Base-by-base conservation (phyloP, 2,329 filamentous ascomycete species). In the Aureobasidium sp. region DNA sequence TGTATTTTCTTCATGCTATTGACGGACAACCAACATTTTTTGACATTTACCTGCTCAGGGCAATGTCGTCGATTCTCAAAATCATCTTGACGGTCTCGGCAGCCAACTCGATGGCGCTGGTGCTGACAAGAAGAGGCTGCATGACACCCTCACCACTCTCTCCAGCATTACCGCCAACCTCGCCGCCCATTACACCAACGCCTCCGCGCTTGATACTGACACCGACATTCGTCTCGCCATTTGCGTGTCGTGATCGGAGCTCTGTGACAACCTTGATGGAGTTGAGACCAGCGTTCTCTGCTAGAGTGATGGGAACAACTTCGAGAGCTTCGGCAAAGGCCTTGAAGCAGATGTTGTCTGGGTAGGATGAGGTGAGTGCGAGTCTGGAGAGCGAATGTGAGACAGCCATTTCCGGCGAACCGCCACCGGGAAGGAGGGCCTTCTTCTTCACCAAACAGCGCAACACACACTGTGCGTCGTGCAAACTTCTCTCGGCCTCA, bases 371-470 rank as follows among this genome's bases (percentile, higher is more conserved):
- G 70, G 87, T 86, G 68, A 92, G 89, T 9, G 93, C 86, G 72
- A 90, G 88, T 76, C 90, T 88, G 62, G 88, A 86, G 37, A 99
- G 84, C 71, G 90, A 84, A 61, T 94, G 89, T 26, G 94, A 90
- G 70, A 99, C 93, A 78, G 97, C 92, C 70, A 97, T 95, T 77
- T 99, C 94, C 29, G 94, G 90, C 1, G 94, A 94, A 73, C 94
- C 94, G 71, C 94, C 94, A 76, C 94, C 94, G 15, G 95, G 93
- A 70, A 99, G 96, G 62, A 99, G 85, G n/a, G 94, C 94, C 80
- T 95, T 96, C 86, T 97, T 99, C 86, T 99, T 99, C 69, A 99
- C 94, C 64, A 99, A 79, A 74, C 94, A 99, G 70, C 94, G 89
- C 69, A 99, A 92, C 56, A 97, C 94, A 74, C 94, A 99, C 67